Base-by-base conservation (phyloP, 208 protist species). In the Leishmania tarentolae region DNA sequence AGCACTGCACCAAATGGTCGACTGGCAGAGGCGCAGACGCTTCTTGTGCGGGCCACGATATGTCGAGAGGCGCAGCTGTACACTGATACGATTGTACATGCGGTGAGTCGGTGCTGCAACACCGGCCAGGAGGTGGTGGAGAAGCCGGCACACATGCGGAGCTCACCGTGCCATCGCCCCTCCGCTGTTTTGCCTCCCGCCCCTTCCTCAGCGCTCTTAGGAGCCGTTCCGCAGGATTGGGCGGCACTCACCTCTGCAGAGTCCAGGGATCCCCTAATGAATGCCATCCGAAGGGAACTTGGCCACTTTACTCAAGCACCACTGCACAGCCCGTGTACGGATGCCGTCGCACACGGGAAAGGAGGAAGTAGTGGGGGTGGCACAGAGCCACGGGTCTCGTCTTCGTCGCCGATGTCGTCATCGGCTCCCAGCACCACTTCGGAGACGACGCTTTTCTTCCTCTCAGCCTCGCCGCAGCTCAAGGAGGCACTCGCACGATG, bases 11-110 rank as follows among this genome's bases (percentile, higher is more conserved):
- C 82, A 0, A 79, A 31, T 28, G 78, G 82, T 2, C 82, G 82
- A 37, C 42, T 85, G 2, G 28, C 44, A 1, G 82, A 85, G 47
- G 82, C 82, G 44, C 52, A 85, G 46, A 79, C 77, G 7, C 72
- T 77, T 6, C 46, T 85, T 7, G 35, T 85, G 42, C 82, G 73
- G 0, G 82, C 82, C 5, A 76, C 82, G 21, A 50, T 85, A 21
- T 78, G 76, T 52, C 72, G 73, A 21, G 77, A 81, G 61, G 70
- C 69, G 24, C 71, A 79, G 53, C 52, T 78, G 44, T 85, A 85
- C 78, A 63, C 42, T 5, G n/a, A 79, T 1, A 7, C 3, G 0
- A 79, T 85, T 28, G 37, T 75, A 2, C 17, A 37, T 19, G 71
- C 59, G 0, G 76, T 85, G 42, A 44, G 31, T 15, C 71, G 31